Evolutionary conservation across 2,329 filamentous ascomycete genomes (phyloP).

Genomic region (Fusarium stilboides): DNA sequence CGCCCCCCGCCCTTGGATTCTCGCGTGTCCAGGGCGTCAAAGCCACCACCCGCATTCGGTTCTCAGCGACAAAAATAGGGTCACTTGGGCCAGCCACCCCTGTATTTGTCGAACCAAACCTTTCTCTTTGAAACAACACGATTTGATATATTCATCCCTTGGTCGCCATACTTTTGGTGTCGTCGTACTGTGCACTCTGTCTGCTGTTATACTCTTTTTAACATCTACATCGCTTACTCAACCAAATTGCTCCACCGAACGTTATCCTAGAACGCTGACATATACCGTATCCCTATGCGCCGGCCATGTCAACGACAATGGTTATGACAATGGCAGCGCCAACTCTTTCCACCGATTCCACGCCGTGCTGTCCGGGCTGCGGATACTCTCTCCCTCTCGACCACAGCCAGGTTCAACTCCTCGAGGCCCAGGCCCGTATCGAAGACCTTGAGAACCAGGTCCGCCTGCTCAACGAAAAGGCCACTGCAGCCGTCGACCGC

Average conservation of each 20-base stretch:
- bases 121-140: constrained; percentile 32
- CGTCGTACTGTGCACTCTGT: neutral
- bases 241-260: neutral
- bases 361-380: constrained; percentile 66
- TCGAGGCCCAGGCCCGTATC: constrained; percentile 72
- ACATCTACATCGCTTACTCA: neutral
- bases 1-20: constrained; percentile 24
- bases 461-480: constrained; percentile 78
- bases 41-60: constrained; percentile 43
- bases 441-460: constrained; percentile 81
- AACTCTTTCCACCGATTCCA: constrained; percentile 43
- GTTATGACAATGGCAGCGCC: constrained; percentile 56
- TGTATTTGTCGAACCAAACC: constrained; percentile 25
- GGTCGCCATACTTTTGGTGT: neutral
- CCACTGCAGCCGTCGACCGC: constrained; percentile 73
- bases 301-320: constrained; percentile 51
- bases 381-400: constrained; percentile 60
- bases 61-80: constrained; percentile 43
- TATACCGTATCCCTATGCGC: constrained; percentile 17
- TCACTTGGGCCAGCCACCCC: constrained; percentile 26
- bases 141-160: constrained; percentile 28
- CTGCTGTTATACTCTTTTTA: neutral
- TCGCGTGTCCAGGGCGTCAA: constrained; percentile 31
- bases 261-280: constrained; percentile 7
- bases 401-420: constrained; percentile 61